Evolutionary conservation across 2,329 filamentous ascomycete genomes (phyloP).

Genomic region (Berkeleyomyces rouxiae): DNA sequence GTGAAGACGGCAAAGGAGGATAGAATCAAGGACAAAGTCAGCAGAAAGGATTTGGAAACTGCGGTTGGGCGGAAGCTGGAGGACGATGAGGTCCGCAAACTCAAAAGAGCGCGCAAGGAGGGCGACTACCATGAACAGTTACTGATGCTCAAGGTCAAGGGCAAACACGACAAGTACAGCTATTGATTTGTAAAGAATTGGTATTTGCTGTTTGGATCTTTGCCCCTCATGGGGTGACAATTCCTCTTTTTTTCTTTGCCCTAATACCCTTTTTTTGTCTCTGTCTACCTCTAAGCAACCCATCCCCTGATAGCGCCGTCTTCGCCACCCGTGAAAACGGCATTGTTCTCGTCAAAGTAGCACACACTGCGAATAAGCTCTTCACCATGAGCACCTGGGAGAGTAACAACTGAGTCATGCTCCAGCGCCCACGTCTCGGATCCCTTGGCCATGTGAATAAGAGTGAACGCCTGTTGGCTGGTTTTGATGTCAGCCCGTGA

Average conservation of each 20-base stretch:
- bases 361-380: conserved; percentile 49
- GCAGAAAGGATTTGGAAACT: conserved; percentile 66
- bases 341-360: conserved; percentile 42
- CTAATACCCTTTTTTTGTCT: too few species aligned
- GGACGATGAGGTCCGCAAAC: conserved; percentile 68
- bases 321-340: conserved; percentile 42
- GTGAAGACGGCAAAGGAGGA: conserved; percentile 60
- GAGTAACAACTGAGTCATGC: conserved; percentile 36
- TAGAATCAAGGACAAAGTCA: conserved; percentile 72
- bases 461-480: conserved; percentile 40
- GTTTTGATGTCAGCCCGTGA: background rate
- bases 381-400: conserved; percentile 44
- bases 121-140: conserved; percentile 82
- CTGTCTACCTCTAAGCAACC: conserved; percentile 19
- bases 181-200: conserved; percentile 5
- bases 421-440: conserved; percentile 36
- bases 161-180: conserved; percentile 76
- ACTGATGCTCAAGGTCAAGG: conserved; percentile 75
- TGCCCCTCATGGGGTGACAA: background rate
- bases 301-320: conserved; percentile 42
- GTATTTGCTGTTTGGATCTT: background rate
- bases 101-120: conserved; percentile 71
- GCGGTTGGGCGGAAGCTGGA: conserved; percentile 59
- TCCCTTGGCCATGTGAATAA: conserved; percentile 41
- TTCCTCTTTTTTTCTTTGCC: conserved; percentile 4